These are phyloP conservation scores for Macrocybe gigantea DNA, from an alignment of 768 basidiomycete species.

Conservation along the genomic window DNA sequence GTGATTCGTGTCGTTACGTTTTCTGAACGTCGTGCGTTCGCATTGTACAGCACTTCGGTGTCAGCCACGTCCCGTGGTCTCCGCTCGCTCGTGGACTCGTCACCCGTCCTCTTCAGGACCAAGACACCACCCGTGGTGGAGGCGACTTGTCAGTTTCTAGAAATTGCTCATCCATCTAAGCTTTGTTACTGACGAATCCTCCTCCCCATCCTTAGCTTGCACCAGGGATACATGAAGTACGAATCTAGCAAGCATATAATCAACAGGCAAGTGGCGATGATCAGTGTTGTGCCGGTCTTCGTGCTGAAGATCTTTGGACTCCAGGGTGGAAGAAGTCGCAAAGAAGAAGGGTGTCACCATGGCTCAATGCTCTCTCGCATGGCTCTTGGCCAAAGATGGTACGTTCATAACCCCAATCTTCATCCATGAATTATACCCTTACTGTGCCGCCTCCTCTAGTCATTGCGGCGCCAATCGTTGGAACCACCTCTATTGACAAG, in stretches of 20 bases:
- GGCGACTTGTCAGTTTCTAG: constrained; percentile 25
- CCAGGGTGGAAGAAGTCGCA: constrained; percentile 39
- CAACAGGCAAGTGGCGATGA: too few species aligned
- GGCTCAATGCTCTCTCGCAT: constrained; percentile 42
- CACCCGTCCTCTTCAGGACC: constrained; percentile 28
- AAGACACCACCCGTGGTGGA: constrained; percentile 32
- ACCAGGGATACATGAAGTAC: too few species aligned
- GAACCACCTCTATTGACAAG: constrained; percentile 36
- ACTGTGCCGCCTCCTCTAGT: constrained; percentile 9
- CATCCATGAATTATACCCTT: too few species aligned
- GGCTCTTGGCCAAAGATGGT: constrained; percentile 33
- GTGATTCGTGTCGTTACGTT: background rate
- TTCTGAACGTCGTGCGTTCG: background rate
- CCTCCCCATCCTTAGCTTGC: too few species aligned
- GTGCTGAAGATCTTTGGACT: background rate
- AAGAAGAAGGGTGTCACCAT: constrained; percentile 36
- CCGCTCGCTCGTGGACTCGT: constrained; percentile 49
- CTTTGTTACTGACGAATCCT: too few species aligned
- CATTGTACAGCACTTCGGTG: constrained; percentile 36
- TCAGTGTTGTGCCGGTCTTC: too few species aligned
- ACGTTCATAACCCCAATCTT: background rate
- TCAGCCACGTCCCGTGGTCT: constrained; percentile 56
- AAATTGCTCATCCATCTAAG: background rate
- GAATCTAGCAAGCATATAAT: too few species aligned
- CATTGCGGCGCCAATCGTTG: constrained; percentile 47